These are phyloP conservation scores for Tylopilus cervinicoccineus DNA, from an alignment of 768 basidiomycete species.

Conservation along the genomic window DNA sequence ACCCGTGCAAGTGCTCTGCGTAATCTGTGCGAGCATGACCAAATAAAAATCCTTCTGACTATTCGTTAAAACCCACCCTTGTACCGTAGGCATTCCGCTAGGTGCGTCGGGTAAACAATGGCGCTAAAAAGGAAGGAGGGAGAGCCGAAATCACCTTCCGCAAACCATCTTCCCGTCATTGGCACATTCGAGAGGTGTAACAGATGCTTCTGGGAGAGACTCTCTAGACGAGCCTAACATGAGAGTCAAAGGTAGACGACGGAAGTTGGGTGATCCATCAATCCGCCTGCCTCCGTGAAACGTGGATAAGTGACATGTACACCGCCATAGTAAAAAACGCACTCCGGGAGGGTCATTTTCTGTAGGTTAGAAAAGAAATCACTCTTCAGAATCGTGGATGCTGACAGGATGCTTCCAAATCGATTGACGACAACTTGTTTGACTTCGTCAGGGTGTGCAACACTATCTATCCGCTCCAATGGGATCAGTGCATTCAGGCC, in stretches of 20 bases:
- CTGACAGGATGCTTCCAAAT: constrained; percentile 81
- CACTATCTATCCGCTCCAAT: constrained; percentile 68
- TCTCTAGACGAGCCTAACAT: constrained; percentile 21
- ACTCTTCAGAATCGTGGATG: constrained; percentile 91
- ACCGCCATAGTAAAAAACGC: constrained; percentile 20
- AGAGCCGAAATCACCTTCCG: constrained; percentile 54
- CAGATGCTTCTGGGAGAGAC: constrained; percentile 28
- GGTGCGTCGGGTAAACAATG: constrained; percentile 18
- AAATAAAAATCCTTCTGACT: neutral
- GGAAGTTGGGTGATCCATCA: constrained; percentile 93
- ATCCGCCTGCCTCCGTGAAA: constrained; percentile 56
- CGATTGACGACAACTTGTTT: constrained; percentile 81
- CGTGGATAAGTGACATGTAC: neutral
- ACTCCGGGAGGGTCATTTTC: constrained; percentile 96
- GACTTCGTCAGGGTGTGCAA: constrained; percentile 89
- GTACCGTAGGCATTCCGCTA: constrained; percentile 93
- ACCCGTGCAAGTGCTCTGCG: constrained; percentile 76
- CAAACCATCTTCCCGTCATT: constrained; percentile 63
- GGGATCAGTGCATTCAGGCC: constrained; percentile 78
- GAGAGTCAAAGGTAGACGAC: constrained; percentile 68
- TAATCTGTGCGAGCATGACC: constrained; percentile 43
- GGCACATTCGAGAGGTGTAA: constrained; percentile 33
- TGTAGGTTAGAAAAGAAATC: constrained; percentile 93
- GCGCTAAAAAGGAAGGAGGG: constrained; percentile 3
- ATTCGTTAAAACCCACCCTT: constrained; percentile 43